phyloP scores from a whole-genome alignment of 1,284 basidiomycete genomes.

The Apiotrichum porosum region DNA sequence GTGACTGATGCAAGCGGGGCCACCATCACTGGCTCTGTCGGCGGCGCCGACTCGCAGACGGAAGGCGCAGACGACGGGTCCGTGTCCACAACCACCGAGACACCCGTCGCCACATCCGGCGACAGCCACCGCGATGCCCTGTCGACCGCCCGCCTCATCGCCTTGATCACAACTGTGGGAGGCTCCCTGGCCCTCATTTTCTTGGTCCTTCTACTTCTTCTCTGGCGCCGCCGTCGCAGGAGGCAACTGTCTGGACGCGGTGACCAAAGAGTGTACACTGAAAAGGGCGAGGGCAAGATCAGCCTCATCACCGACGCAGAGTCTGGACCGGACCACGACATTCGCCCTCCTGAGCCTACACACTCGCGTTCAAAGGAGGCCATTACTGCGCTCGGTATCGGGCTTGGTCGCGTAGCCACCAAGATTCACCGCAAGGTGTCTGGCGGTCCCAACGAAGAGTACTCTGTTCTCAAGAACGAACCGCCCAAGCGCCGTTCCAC shows the following conservation, averaged over 20 bases:
- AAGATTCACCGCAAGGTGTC: conserved; percentile 2
- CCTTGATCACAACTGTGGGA: not conserved
- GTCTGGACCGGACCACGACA: not conserved
- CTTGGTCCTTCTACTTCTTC: not conserved
- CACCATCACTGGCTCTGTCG: too few species aligned
- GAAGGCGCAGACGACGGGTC: too few species aligned
- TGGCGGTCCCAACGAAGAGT: not conserved
- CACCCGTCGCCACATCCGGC: not conserved
- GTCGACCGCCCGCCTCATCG: not conserved
- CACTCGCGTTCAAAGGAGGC: not conserved
- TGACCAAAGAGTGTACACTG: not conserved
- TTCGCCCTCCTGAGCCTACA: not conserved
- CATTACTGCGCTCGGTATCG: not conserved
- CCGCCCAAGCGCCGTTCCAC: conserved; percentile 17
- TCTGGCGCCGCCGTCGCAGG: not conserved
- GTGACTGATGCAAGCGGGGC: too few species aligned
- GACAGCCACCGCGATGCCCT: not conserved
- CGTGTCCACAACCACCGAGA: not conserved
- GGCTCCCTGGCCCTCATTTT: not conserved
- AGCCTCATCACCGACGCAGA: not conserved
- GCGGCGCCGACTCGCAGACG: too few species aligned
- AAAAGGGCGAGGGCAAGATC: not conserved
- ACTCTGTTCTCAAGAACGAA: not conserved
- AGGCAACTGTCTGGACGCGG: not conserved
- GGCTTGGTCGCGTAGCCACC: not conserved